phyloP scores from a whole-genome alignment of 352 stramenopile genomes.

The Plasmopara halstedii region DNA sequence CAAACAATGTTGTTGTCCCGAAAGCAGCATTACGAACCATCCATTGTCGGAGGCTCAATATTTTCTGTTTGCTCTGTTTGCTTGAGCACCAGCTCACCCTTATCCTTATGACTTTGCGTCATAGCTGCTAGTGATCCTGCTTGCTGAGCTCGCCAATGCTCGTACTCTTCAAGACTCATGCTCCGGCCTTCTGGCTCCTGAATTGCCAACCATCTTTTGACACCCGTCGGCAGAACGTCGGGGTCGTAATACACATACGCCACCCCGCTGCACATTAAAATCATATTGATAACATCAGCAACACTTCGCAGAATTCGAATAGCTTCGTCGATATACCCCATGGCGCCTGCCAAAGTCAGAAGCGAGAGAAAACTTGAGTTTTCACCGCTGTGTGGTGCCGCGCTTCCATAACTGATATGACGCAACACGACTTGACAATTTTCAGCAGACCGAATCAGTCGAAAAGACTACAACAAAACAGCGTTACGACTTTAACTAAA shows the following conservation, averaged over 20 bases:
- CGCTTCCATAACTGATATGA: conserved; percentile 53
- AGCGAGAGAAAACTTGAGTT: conserved; percentile 82
- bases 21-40: conserved; percentile 18
- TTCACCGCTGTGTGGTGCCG: conserved; percentile 54
- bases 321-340: conserved; percentile 32
- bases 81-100: conserved; percentile 12
- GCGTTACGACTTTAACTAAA: background rate
- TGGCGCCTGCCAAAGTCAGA: conserved; percentile 44
- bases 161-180: conserved; percentile 85
- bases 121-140: conserved; percentile 28
- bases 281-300: conserved; percentile 2
- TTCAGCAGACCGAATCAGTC: conserved; percentile 32
- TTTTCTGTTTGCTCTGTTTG: conserved; percentile 35
- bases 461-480: conserved; percentile 15
- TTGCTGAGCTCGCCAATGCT: conserved; percentile 76
- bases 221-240: conserved; percentile 58
- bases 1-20: background rate
- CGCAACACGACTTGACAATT: conserved; percentile 24
- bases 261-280: conserved; percentile 37
- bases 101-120: conserved; percentile 27
- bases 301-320: background rate
- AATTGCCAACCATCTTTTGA: conserved; percentile 78
- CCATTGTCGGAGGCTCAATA: conserved; percentile 21
- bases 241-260: conserved; percentile 84
- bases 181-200: conserved; percentile 71